These are phyloP conservation scores for Trichosanthes cucumerina DNA, from an alignment of 306 rosid genomes.

Conservation along the genomic window DNA sequence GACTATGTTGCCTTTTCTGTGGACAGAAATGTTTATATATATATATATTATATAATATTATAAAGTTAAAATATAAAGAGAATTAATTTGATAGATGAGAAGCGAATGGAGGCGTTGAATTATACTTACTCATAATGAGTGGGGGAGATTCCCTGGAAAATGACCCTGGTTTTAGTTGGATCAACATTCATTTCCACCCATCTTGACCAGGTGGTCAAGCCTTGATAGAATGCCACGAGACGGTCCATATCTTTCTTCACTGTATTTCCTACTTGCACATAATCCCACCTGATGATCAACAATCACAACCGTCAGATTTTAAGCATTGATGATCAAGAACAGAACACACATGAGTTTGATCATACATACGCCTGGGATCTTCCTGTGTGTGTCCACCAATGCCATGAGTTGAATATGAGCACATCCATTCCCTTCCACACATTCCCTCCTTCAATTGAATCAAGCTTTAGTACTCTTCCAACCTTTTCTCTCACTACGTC, in stretches of 20 bases:
- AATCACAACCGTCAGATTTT: conserved; percentile 8
- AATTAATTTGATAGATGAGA: neutral
- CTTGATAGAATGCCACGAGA: conserved; percentile 2
- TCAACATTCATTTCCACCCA: conserved; percentile 15
- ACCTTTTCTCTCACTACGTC: conserved; percentile 49
- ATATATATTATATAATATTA: neutral
- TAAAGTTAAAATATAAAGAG: neutral
- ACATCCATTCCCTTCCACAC: conserved; percentile 79
- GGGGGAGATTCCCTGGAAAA: conserved; percentile 16
- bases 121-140: conserved; percentile 9
- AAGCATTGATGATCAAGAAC: neutral
- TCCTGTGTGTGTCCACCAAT: conserved; percentile 94
- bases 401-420: conserved; percentile 85
- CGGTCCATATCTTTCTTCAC: conserved; percentile 13
- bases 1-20: neutral
- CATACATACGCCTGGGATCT: conserved; percentile 66
- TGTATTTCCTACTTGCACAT: conserved; percentile 3
- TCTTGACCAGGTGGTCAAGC: conserved; percentile 10
- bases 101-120: neutral
- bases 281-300: conserved; percentile 39
- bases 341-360: neutral
- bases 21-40: neutral
- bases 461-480: conserved; percentile 55
- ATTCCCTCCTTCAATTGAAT: conserved; percentile 52
- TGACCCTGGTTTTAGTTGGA: neutral